These are phyloP conservation scores for Pichia manshurica DNA, from an alignment of 805 yeast genomes.

Conservation along the genomic window DNA sequence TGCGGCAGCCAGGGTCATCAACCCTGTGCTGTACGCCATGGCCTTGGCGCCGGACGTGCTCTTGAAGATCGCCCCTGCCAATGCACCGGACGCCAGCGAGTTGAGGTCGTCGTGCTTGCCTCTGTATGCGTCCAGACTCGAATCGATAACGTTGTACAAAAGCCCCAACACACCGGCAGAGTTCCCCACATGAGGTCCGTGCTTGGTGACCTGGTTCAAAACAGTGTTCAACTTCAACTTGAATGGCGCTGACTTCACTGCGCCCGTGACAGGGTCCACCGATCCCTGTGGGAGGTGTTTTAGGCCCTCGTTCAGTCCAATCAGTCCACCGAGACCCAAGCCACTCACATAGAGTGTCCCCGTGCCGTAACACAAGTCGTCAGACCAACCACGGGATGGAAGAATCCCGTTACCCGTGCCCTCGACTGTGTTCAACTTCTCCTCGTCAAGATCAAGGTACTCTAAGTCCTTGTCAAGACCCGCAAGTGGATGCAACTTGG, in stretches of 20 bases:
- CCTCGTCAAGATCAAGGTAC: slow-evolving; percentile 84
- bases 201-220: slow-evolving; percentile 84
- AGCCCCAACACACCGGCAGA: slow-evolving; percentile 91
- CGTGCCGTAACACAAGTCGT: slow-evolving; percentile 95
- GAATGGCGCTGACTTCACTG: slow-evolving; percentile 56
- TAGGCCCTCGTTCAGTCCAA: slow-evolving; percentile 84
- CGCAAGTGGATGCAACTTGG: slow-evolving; percentile 84
- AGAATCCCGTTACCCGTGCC: slow-evolving; percentile 79
- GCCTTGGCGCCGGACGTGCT: slow-evolving; percentile 81
- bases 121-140: slow-evolving; percentile 70
- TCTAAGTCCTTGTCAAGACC: slow-evolving; percentile 87
- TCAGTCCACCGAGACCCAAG: slow-evolving; percentile 82
- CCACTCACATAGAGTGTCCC: slow-evolving; percentile 89
- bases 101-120: slow-evolving; percentile 85
- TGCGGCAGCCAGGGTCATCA: slow-evolving; percentile 87
- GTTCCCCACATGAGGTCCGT: slow-evolving; percentile 96
- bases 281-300: slow-evolving; percentile 57
- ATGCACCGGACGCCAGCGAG: slow-evolving; percentile 82
- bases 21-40: slow-evolving; percentile 77
- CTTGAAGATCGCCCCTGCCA: slow-evolving; percentile 88
- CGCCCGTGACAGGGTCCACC: slow-evolving; percentile 54
- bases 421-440: slow-evolving; percentile 65
- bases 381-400: slow-evolving; percentile 97
- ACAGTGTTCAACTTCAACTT: slow-evolving; percentile 84
- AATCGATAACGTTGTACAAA: slow-evolving; percentile 78